Conservation (phyloP, 1,284 basidiomycete genomes). For the Austroboletus niveus region DNA sequence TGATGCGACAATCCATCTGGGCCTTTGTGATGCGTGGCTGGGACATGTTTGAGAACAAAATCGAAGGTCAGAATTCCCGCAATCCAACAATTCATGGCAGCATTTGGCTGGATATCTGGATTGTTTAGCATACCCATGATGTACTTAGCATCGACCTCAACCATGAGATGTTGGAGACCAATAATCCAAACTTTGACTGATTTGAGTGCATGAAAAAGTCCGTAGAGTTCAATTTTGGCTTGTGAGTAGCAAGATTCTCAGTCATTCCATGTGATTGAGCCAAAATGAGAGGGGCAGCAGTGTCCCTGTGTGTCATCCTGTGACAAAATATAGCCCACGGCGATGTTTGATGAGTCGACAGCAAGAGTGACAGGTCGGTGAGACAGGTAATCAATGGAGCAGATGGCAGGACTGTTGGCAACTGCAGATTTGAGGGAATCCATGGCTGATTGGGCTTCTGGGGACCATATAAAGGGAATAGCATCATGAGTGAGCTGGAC, state of each 20-base stretch:
- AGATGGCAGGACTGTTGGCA: slow-evolving; percentile 16
- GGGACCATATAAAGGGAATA: neutral
- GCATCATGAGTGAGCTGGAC: neutral
- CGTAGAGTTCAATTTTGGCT: slow-evolving; percentile 42
- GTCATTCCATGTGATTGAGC: slow-evolving; percentile 38
- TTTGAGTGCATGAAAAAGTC: slow-evolving; percentile 30
- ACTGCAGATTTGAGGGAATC: slow-evolving; percentile 25
- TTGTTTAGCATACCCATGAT: slow-evolving; percentile 7
- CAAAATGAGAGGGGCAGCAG: slow-evolving; percentile 25
- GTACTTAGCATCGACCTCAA: neutral
- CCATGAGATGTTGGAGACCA: neutral
- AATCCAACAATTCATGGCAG: slow-evolving; percentile 42
- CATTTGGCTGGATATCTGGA: slow-evolving; percentile 21
- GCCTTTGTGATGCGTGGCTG: neutral
- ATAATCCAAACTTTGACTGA: slow-evolving; percentile 1
- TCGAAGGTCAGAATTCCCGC: slow-evolving; percentile 35
- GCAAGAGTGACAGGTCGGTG: slow-evolving; percentile 30
- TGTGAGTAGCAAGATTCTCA: slow-evolving; percentile 39
- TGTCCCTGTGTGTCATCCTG: slow-evolving; percentile 28
- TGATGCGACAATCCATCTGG: neutral
- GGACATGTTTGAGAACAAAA: slow-evolving; percentile 20
- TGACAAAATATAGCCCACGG: slow-evolving; percentile 30
- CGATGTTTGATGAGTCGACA: slow-evolving; percentile 37
- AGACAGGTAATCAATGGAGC: slow-evolving; percentile 34
- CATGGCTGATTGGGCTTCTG: slow-evolving; percentile 14